Evolutionary conservation across 108 stramenopile genomes (phyloP).

Genomic region (Nitzschia putrida): DNA sequence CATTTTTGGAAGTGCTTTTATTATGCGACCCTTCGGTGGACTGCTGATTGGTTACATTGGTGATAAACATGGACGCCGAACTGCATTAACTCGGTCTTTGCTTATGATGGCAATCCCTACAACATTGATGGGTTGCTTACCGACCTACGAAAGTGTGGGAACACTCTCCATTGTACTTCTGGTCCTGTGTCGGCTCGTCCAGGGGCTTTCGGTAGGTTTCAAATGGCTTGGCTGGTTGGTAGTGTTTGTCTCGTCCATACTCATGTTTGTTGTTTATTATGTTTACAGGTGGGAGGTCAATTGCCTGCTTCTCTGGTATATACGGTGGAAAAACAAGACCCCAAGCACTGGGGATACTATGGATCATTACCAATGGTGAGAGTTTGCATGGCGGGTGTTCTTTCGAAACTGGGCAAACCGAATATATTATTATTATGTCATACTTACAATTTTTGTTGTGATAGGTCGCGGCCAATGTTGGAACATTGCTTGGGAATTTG

Average conservation of each 20-base stretch:
- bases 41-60: slow-evolving; percentile 62
- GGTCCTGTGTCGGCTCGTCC: slow-evolving; percentile 55
- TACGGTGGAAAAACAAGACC: slow-evolving; percentile 52
- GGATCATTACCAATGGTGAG: slow-evolving; percentile 57
- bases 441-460: neutral
- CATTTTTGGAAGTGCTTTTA: slow-evolving; percentile 74
- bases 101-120: slow-evolving; percentile 73
- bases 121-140: slow-evolving; percentile 69
- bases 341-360: slow-evolving; percentile 65
- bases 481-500: slow-evolving; percentile 62
- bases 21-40: slow-evolving; percentile 71
- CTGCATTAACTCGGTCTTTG: slow-evolving; percentile 55
- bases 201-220: slow-evolving; percentile 56
- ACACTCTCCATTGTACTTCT: slow-evolving; percentile 43
- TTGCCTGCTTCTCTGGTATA: slow-evolving; percentile 59
- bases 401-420: slow-evolving; percentile 1
- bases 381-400: too few species aligned
- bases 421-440: neutral
- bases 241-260: neutral
- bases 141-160: slow-evolving; percentile 62
- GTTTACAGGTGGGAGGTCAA: slow-evolving; percentile 43
- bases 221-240: slow-evolving; percentile 4
- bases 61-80: slow-evolving; percentile 65
- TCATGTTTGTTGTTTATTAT: neutral
- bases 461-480: slow-evolving; percentile 49